A percentile compares a stretch with the other conserved stretches of the same genome.
Evolutionary conservation across 768 basidiomycete species (phyloP).

Genomic region (Phlebiopsis gigantea): DNA sequence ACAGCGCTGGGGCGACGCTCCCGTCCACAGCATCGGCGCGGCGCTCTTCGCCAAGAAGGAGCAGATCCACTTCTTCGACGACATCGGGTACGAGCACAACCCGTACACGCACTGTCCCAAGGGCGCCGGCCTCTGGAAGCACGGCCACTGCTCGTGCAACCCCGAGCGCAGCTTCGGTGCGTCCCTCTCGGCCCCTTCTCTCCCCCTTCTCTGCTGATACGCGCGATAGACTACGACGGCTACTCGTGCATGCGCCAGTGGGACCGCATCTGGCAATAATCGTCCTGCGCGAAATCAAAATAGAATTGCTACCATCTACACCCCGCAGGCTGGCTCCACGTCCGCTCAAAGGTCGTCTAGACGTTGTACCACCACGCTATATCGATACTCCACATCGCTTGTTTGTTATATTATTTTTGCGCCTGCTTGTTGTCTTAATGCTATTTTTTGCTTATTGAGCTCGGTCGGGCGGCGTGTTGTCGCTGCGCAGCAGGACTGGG

Average conservation of each 20-base stretch:
- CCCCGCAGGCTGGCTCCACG: too few relatives aligned
- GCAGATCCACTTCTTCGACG: conserved; percentile 69
- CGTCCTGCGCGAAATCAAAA: background rate
- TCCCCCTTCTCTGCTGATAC: background rate
- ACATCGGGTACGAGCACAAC: conserved; percentile 60
- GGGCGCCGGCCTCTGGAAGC: conserved; percentile 30
- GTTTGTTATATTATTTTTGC: too few relatives aligned
- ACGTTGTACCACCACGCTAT: too few relatives aligned
- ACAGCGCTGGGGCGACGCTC: conserved; percentile 40
- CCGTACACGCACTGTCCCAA: conserved; percentile 50
- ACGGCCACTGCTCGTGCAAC: conserved; percentile 46
- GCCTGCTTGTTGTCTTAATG: too few relatives aligned
- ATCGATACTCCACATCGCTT: too few relatives aligned
- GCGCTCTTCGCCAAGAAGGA: conserved; percentile 44
- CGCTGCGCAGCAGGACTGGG: too few relatives aligned
- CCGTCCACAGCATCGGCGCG: conserved; percentile 45
- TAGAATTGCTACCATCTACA: too few relatives aligned
- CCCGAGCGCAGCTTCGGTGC: conserved; percentile 51
- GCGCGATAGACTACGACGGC: conserved; percentile 44
- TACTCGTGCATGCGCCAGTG: conserved; percentile 55
- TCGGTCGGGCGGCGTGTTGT: too few relatives aligned
- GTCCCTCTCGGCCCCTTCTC: conserved; percentile 16
- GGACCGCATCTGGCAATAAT: conserved; percentile 29
- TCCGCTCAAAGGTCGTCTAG: too few relatives aligned
- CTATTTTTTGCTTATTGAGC: too few relatives aligned